Base-by-base conservation (phyloP, 2,329 filamentous ascomycete species). In the Fusarium sterilihyphosum region DNA sequence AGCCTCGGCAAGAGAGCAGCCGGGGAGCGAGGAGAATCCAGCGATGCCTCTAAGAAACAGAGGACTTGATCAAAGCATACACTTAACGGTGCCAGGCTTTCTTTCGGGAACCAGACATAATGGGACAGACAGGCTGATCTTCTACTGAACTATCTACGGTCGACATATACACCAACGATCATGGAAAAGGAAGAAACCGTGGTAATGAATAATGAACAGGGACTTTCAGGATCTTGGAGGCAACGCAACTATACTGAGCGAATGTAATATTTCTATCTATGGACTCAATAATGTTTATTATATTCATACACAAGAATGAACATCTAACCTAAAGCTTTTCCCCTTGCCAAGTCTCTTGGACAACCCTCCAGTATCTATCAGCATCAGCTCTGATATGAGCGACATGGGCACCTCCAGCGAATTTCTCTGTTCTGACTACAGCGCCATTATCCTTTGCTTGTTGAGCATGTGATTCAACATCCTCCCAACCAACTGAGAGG, bases 321-420 rank as follows among this genome's bases (percentile, higher is more conserved):
- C 20, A 20, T 20, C 35, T 41, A 35, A 33, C 24, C 26, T 29
- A 49, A 29, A 31, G 26, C n/a, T 13, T 22, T 35, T 62, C 61
- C 7, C 79, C 82, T 41, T 83, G 78, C 88, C 88, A 90, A 3
- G 83, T 83, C 63, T 85, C 82, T 46, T 75, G 83, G 6, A 90
- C 82, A 26, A 83, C 78, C 9, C 71, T 74, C 88, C 89, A 90
- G 75, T 91, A 91, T 62, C 87, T 81, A 52, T 81, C 78, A 33
- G 80, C 79, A 66, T 90, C 85, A 1, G 76, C 75, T 68, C 85
- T 83, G 65, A 84, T 82, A 67, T 89, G 87, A 24, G 86, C 83
- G 31, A 90, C 88, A 78, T 91, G 89, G 31, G 80, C 80, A 8
- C 85, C 88, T 41, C 82, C 82, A 35, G 80, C 78, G 60, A 90